Conservation (phyloP, 345 rosid species). For the Eucalyptus lansdowneana region DNA sequence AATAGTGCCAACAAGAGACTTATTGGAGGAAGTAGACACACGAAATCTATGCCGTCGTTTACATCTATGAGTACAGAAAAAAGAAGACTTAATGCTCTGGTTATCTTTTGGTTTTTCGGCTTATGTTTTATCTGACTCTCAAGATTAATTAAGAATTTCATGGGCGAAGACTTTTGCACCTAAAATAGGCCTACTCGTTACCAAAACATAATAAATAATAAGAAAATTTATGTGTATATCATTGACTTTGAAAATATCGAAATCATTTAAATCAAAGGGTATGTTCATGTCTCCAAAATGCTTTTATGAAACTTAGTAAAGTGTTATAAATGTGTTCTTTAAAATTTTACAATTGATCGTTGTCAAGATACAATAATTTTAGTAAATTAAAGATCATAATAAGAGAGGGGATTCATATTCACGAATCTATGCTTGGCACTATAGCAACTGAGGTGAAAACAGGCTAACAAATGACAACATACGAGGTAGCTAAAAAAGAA, state of each 20-base stretch:
- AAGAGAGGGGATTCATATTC: not conserved
- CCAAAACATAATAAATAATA: not conserved
- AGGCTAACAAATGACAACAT: not conserved
- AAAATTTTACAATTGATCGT: not conserved
- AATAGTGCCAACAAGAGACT: not conserved
- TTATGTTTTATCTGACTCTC: not conserved
- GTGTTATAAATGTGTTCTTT: not conserved
- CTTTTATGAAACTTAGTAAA: not conserved
- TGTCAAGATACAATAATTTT: not conserved
- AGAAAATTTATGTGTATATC: not conserved
- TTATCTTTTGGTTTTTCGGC: not conserved
- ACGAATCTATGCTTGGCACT: not conserved
- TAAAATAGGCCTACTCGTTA: not conserved
- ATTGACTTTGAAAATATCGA: not conserved
- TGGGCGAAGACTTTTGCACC: not conserved
- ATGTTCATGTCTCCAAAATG: not conserved
- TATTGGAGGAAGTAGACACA: not conserved
- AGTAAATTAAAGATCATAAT: not conserved
- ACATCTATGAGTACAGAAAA: not conserved
- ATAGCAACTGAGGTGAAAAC: not conserved
- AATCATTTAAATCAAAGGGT: not conserved
- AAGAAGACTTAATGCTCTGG: not conserved
- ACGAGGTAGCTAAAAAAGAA: not conserved
- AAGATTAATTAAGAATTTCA: not conserved
- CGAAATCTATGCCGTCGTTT: not conserved